Evolutionary conservation across 2,329 filamentous ascomycete genomes (phyloP).

Genomic region (Cladosporium halotolerans): DNA sequence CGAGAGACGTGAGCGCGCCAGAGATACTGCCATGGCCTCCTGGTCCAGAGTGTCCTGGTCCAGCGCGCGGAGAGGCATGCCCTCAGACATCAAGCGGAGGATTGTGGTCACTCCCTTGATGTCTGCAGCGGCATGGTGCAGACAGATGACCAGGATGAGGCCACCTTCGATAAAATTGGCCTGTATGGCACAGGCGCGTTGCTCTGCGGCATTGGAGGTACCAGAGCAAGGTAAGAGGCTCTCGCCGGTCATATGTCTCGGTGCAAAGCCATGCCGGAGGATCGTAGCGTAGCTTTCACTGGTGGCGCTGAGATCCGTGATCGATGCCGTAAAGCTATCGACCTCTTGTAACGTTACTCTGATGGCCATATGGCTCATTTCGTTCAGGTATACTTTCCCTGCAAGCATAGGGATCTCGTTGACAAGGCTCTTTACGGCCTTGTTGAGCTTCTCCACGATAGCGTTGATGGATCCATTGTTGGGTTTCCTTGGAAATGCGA

Average conservation of each 20-base stretch:
- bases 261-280: constrained; percentile 13
- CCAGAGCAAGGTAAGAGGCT: constrained; percentile 17
- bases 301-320: constrained; percentile 8
- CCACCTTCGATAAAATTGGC: constrained; percentile 19
- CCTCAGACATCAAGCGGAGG: constrained; percentile 17
- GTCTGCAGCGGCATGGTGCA: constrained; percentile 20
- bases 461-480: constrained; percentile 4
- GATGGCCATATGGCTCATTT: background rate
- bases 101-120: constrained; percentile 14
- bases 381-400: background rate
- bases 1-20: constrained; percentile 1
- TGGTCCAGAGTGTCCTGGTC: constrained; percentile 13
- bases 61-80: constrained; percentile 1
- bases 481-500: constrained; percentile 15
- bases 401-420: constrained; percentile 15
- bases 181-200: constrained; percentile 19
- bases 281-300: constrained; percentile 10
- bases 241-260: constrained; percentile 10
- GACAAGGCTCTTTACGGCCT: constrained; percentile 14
- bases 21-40: background rate
- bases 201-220: constrained; percentile 2
- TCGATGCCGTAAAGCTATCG: constrained; percentile 12
- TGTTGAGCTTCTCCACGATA: constrained; percentile 10
- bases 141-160: constrained; percentile 17
- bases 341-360: constrained; percentile 13